Percentiles rank a stretch among this genome's conserved stretches.
Conservation (phyloP, 805 yeast genomes). For the Zygosaccharomyces pseudorouxii region DNA sequence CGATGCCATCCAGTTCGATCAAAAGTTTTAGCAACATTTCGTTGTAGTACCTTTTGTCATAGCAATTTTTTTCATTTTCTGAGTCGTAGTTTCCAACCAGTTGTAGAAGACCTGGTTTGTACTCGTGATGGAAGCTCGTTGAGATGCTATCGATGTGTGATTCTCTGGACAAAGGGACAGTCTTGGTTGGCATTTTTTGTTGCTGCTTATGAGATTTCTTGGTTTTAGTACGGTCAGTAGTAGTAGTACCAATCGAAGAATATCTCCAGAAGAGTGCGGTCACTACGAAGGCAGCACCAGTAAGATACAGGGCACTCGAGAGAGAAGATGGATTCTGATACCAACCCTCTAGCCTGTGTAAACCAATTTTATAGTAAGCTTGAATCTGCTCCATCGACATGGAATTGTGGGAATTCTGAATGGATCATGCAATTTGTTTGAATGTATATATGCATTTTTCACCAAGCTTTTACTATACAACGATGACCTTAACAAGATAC, state of each 20-base stretch:
- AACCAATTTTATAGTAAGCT: not conserved
- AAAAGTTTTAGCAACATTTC: conserved; percentile 65
- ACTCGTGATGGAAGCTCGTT: conserved; percentile 26
- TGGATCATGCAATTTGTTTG: not conserved
- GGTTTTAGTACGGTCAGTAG: conserved; percentile 7
- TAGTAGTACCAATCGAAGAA: conserved; percentile 4
- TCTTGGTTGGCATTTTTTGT: conserved; percentile 6
- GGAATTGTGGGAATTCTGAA: not conserved
- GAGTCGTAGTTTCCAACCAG: conserved; percentile 22
- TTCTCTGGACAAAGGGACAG: conserved; percentile 24
- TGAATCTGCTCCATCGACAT: not conserved
- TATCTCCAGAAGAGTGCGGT: conserved; percentile 19
- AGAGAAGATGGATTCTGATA: not conserved
- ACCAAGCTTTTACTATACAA: not conserved
- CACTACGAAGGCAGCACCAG: conserved; percentile 18
- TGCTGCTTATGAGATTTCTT: conserved; percentile 6
- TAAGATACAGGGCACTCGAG: conserved; percentile 7
- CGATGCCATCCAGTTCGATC: conserved; percentile 63
- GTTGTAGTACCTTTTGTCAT: conserved; percentile 54
- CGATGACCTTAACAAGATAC: not conserved
- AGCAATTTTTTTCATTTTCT: conserved; percentile 31
- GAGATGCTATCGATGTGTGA: conserved; percentile 27
- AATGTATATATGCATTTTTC: not conserved
- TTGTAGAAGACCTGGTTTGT: conserved; percentile 20
- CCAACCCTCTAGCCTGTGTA: not conserved